Evolutionary conservation across 2,329 filamentous ascomycete genomes (phyloP).

Genomic region (Nothomitra cinnamomea): DNA sequence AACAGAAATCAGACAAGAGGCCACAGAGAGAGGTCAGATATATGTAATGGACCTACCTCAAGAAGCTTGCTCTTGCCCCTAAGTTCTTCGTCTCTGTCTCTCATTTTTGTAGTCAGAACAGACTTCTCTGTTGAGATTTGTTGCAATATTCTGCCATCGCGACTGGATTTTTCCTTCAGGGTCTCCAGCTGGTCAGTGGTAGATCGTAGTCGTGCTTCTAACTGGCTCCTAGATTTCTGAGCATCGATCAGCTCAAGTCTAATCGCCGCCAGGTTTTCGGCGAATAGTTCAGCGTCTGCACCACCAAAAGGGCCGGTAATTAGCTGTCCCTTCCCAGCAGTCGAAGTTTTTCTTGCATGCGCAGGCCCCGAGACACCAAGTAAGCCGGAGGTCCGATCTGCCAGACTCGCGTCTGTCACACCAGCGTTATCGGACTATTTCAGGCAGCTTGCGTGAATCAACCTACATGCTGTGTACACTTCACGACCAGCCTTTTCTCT

Average conservation of each 20-base stretch:
- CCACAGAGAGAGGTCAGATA: constrained; percentile 8
- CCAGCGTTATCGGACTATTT: constrained; percentile 2
- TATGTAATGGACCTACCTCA: constrained; percentile 33
- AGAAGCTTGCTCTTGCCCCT: constrained; percentile 68
- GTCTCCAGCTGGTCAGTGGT: constrained; percentile 47
- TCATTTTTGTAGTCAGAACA: constrained; percentile 46
- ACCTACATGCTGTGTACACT: constrained; percentile 64
- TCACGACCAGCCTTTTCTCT: constrained; percentile 47
- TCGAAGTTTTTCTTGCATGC: neutral
- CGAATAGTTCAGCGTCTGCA: constrained; percentile 6
- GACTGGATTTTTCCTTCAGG: constrained; percentile 40
- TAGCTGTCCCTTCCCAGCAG: neutral
- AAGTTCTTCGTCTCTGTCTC: constrained; percentile 73
- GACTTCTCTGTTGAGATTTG: constrained; percentile 45
- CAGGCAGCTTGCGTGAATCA: neutral
- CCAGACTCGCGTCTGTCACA: constrained; percentile 26
- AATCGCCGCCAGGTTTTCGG: constrained; percentile 9
- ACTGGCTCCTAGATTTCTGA: constrained; percentile 52
- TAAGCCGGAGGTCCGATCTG: constrained; percentile 23
- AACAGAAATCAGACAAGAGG: constrained; percentile 4
- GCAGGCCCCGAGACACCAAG: constrained; percentile 10
- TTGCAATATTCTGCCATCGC: constrained; percentile 44
- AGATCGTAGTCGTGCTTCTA: constrained; percentile 45
- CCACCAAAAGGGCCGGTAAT: neutral
- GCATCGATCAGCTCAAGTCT: constrained; percentile 59